Evolutionary conservation across 1,139 yeast species (phyloP).

Genomic region (Nakaseomyces kungkrabaensis): DNA sequence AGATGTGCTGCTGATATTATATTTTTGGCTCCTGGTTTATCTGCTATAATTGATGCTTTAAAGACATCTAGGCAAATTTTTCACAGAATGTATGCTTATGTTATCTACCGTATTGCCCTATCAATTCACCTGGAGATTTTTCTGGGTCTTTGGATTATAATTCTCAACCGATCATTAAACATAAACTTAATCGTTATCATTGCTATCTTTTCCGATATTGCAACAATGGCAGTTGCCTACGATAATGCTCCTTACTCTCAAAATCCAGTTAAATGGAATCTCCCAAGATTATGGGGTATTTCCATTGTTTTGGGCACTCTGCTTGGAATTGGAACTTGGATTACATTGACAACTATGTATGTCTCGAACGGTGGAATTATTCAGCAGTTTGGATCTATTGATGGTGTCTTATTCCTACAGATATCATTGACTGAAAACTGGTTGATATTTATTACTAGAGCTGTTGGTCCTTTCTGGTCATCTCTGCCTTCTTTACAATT

Average conservation of each 20-base stretch:
- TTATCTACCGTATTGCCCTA: slow-evolving; percentile 85
- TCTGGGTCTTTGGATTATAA: slow-evolving; percentile 89
- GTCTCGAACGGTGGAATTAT: slow-evolving; percentile 76
- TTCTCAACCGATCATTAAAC: slow-evolving; percentile 34
- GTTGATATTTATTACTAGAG: slow-evolving; percentile 88
- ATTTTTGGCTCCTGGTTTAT: slow-evolving; percentile 88
- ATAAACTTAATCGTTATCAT: slow-evolving; percentile 82
- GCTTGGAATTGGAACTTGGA: slow-evolving; percentile 83
- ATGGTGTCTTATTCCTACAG: slow-evolving; percentile 83
- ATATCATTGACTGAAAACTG: slow-evolving; percentile 88
- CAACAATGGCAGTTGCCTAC: slow-evolving; percentile 86
- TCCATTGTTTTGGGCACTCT: slow-evolving; percentile 69
- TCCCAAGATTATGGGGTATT: slow-evolving; percentile 95
- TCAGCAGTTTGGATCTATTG: slow-evolving; percentile 71
- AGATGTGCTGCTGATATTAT: slow-evolving; percentile 88
- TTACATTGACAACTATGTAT: slow-evolving; percentile 82
- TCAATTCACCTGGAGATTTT: slow-evolving; percentile 79
- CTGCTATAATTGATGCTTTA: slow-evolving; percentile 85
- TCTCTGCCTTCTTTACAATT: slow-evolving; percentile 53
- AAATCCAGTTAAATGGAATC: slow-evolving; percentile 93
- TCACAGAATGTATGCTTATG: slow-evolving; percentile 95
- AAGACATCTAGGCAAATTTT: slow-evolving; percentile 90
- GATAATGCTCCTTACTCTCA: slow-evolving; percentile 97
- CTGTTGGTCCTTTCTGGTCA: slow-evolving; percentile 91
- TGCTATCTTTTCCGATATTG: slow-evolving; percentile 91